Base-by-base conservation (phyloP, 2,329 filamentous ascomycete species). In the Paraphoma chrysanthemicola region DNA sequence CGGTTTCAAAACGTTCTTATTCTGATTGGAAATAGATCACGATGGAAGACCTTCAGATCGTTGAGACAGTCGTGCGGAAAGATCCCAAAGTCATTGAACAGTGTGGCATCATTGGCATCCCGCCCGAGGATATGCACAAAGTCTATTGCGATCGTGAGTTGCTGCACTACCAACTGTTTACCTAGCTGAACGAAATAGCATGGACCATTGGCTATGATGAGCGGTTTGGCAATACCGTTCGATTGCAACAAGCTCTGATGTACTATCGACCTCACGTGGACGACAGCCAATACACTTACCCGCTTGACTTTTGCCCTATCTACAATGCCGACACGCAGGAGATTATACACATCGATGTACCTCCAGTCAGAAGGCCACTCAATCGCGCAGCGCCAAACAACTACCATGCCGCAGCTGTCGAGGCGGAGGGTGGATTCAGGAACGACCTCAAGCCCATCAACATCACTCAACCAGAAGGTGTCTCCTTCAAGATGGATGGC, bases 181-280 rank as follows among this genome's bases (percentile, higher is more conserved):
- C 6, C 1, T 33, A 18, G 16, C 45, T 43, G 11, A 29, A n/a
- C n/a, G 42, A 17, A 28, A 9, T 59, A 88, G 86, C 92, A 10
- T 97, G 93, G 93, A 96, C 93, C 0, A 96, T 97, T 76, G 93
- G 93, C 47, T 96, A 92, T 73, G 93, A 97, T 68, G 91, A 96
- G 79, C 89, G 93, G 44, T 95, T 93, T 69, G 93, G 93, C 59
- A 94, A 80, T 73, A 82, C 82, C 43, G 83, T 92, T 43, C 88
- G 93, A 52, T 85, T 97, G 4, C 93, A 97, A 78, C 93, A 97
- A 79, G 93, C 92, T 1, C 82, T 97, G 52, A 96, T 97, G 92
- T 97, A 97, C 82, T 97, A 96, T 77, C 88, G 93, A 14, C 93
- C 93, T 3, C 84, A 94, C 66, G 71, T 90, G 16, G 93, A 97